Percentiles rank a stretch among this genome's conserved stretches.
Conservation (phyloP, 768 basidiomycete genomes). For the Plicaturopsis crispa region DNA sequence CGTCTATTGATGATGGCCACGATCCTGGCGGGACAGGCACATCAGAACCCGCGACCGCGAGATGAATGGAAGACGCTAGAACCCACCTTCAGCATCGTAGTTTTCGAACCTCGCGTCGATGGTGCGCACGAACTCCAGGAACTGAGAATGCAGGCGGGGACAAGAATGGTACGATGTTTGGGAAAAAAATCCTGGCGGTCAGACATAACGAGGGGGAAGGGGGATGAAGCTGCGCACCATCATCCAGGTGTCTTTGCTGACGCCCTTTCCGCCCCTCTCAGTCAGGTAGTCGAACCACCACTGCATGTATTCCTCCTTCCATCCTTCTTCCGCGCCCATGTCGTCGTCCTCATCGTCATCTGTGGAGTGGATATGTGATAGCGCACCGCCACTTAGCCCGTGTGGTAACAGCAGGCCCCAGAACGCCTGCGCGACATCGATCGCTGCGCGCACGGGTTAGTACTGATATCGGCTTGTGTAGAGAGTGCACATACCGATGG, state of each 20-base stretch:
- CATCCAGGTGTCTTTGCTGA: constrained; percentile 85
- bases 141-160: constrained; percentile 35
- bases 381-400: constrained; percentile 60
- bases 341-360: constrained; percentile 36
- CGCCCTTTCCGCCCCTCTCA: constrained; percentile 59
- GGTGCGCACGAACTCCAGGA: constrained; percentile 70
- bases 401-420: constrained; percentile 74
- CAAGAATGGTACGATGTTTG: constrained; percentile 1
- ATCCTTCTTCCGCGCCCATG: constrained; percentile 38
- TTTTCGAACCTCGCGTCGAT: constrained; percentile 67
- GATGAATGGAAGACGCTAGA: neutral
- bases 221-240: constrained; percentile 48
- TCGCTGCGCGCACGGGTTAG: constrained; percentile 25
- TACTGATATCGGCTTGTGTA: no score
- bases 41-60: constrained; percentile 1
- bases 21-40: constrained; percentile 40
- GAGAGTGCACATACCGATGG: constrained; percentile 57
- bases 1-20: constrained; percentile 85
- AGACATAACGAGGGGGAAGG: neutral
- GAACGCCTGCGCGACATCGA: constrained; percentile 69
- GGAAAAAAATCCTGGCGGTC: neutral
- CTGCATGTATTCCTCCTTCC: constrained; percentile 51
- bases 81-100: constrained; percentile 70
- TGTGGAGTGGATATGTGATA: constrained; percentile 32
- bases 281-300: constrained; percentile 79